Percentiles rank a stretch among this genome's conserved stretches.
Conservation (phyloP, 805 yeast genomes). For the Candida bentonensis region DNA sequence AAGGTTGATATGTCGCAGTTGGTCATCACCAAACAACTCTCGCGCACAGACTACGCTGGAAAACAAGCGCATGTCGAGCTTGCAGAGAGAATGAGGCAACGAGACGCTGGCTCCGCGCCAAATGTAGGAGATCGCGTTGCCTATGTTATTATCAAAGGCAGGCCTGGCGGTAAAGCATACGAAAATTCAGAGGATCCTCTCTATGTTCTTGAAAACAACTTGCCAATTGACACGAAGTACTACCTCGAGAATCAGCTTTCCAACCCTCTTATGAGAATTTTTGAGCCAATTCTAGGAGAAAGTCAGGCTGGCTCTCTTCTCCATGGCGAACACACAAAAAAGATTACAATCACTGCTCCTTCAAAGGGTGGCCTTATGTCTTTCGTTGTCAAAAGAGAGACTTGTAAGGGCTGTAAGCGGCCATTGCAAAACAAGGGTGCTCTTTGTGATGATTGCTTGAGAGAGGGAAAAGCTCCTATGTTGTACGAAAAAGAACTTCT, state of each 20-base stretch:
- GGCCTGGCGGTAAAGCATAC: constrained; percentile 70
- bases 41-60: constrained; percentile 82
- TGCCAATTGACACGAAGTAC: constrained; percentile 89
- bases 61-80: constrained; percentile 96
- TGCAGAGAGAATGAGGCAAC: constrained; percentile 88
- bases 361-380: constrained; percentile 80
- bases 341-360: constrained; percentile 53
- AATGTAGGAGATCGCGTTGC: constrained; percentile 96
- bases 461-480: constrained; percentile 45
- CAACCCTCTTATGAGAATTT: constrained; percentile 84
- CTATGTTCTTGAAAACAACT: constrained; percentile 77
- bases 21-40: constrained; percentile 85
- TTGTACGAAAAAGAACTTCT: constrained; percentile 71
- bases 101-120: constrained; percentile 97
- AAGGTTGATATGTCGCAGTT: constrained; percentile 83
- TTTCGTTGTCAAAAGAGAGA: constrained; percentile 78
- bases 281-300: constrained; percentile 90
- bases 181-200: constrained; percentile 96
- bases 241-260: constrained; percentile 86
- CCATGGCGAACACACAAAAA: constrained; percentile 73
- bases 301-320: constrained; percentile 63
- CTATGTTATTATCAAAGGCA: constrained; percentile 76
- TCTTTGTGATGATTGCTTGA: constrained; percentile 63
- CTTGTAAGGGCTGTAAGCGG: constrained; percentile 78
- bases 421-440: constrained; percentile 57